These are phyloP conservation scores for Sergeia podlipaevii DNA, from an alignment of 208 protist genomes.

Conservation along the genomic window DNA sequence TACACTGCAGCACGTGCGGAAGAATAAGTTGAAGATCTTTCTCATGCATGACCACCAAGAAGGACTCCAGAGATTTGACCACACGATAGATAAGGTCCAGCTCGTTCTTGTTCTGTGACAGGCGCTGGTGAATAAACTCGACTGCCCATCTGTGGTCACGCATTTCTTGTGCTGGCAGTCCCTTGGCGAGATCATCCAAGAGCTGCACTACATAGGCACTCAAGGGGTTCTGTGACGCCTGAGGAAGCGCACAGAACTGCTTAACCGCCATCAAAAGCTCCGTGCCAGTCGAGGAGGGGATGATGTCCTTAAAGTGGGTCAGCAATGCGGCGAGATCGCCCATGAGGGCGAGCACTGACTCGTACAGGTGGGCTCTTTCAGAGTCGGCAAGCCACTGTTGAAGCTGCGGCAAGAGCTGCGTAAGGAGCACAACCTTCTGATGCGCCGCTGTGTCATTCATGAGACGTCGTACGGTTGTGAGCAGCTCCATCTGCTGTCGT, in stretches of 20 bases:
- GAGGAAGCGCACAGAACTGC: slow-evolving; percentile 72
- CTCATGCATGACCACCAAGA: slow-evolving; percentile 81
- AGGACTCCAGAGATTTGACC: slow-evolving; percentile 86
- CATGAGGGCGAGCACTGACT: slow-evolving; percentile 72
- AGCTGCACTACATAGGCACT: slow-evolving; percentile 84
- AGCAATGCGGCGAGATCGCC: slow-evolving; percentile 78
- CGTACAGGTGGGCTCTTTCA: slow-evolving; percentile 67
- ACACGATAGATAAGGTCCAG: slow-evolving; percentile 71
- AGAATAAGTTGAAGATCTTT: slow-evolving; percentile 83
- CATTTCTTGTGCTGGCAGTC: slow-evolving; percentile 81
- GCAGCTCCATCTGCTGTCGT: slow-evolving; percentile 65
- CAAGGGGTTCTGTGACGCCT: slow-evolving; percentile 80
- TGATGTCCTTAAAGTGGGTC: slow-evolving; percentile 65
- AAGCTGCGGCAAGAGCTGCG: slow-evolving; percentile 78
- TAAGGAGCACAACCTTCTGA: slow-evolving; percentile 67
- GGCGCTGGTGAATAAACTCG: slow-evolving; percentile 89
- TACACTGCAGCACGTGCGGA: slow-evolving; percentile 86
- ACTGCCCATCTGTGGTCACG: slow-evolving; percentile 85
- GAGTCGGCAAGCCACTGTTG: slow-evolving; percentile 73
- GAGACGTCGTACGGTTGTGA: slow-evolving; percentile 55
- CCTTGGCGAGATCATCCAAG: slow-evolving; percentile 71
- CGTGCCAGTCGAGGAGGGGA: slow-evolving; percentile 46
- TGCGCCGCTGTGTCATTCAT: slow-evolving; percentile 64
- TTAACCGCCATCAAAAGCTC: slow-evolving; percentile 74
- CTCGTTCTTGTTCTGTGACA: slow-evolving; percentile 85